Base-by-base conservation (phyloP, 2,329 filamentous ascomycete genomes). In the Diaporthe sp. region DNA sequence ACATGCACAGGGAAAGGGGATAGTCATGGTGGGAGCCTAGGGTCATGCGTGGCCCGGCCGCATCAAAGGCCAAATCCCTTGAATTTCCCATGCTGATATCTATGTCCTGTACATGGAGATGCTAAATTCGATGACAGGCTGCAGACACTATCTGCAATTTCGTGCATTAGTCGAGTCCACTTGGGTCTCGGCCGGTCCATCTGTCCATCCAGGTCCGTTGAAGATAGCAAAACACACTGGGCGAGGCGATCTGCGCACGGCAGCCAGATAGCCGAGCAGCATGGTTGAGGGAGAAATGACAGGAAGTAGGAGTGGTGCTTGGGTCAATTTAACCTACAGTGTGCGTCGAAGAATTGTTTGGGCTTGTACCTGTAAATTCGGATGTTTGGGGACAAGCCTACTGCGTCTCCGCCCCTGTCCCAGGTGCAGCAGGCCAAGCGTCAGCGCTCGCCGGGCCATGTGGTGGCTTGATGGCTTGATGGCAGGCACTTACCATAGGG, bases 261-360 rank as follows among this genome's bases (percentile, higher is more conserved):
- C 28, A 53, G 47, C 47, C 17, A 53, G 47, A 68, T 39, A 68
- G 47, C 65, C 47, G 65, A 53, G 49, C 22, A 28, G 65, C 31
- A 47, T 31, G n/a, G 6, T 15, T n/a, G 31, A 53, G 20, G 31
- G 53, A 57, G 34, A 67, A 25, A 57, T 71, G 22, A 65, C 31
- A 76, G 13, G 9, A 44, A 15, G 28, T 12, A 47, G 25, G 3
- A 20, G 22, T 2, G 5, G 28, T n/a, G 20, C 31, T 51, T 53
- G 44, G 34, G 42, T 17, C 47, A 58, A 47, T 58, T 25, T 42
- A 6, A 90, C 93, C 80, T 90, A 96, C 95, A 98, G 83, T 98
- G 96, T 80, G 94, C 93, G 81, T 95, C 95, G 82, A 98, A 98
- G 83, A 96, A 98, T 82, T 98, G 95, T 0, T 94, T 95, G 78